phyloP scores from a whole-genome alignment of 768 basidiomycete genomes.

The Boletellus ananiceps region DNA sequence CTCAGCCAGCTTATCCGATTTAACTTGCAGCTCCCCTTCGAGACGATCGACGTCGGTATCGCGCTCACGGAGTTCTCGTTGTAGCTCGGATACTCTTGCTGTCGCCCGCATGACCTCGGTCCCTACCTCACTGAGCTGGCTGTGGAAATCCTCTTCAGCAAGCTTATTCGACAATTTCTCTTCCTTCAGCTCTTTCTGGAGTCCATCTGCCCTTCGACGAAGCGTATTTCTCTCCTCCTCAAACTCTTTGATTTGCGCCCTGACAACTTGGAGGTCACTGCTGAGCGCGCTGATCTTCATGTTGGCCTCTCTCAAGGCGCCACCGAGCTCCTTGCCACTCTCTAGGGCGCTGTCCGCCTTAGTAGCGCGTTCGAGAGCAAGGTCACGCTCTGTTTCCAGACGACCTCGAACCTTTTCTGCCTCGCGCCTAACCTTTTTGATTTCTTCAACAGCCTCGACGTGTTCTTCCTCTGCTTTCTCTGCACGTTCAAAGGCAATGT shows the following conservation, averaged over 20 bases:
- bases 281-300: conserved; percentile 51
- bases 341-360: conserved; percentile 64
- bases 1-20: conserved; percentile 21
- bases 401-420: neutral
- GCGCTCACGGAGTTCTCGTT: conserved; percentile 42
- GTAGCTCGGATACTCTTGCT: conserved; percentile 39
- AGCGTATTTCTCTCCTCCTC: conserved; percentile 56
- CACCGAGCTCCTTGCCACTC: conserved; percentile 63
- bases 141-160: conserved; percentile 37
- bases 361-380: conserved; percentile 31
- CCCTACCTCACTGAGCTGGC: conserved; percentile 30
- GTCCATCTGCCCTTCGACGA: conserved; percentile 47
- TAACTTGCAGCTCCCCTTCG: conserved; percentile 44
- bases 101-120: conserved; percentile 28
- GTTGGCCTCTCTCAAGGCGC: conserved; percentile 62
- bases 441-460: neutral
- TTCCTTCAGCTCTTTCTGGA: conserved; percentile 55
- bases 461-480: neutral
- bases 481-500: conserved; percentile 24
- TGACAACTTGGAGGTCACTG: conserved; percentile 50
- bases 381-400: conserved; percentile 3
- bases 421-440: conserved; percentile 1
- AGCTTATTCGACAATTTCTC: conserved; percentile 42
- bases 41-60: conserved; percentile 27
- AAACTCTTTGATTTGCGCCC: conserved; percentile 53